Percentiles rank a stretch among this genome's conserved stretches.
Conservation (phyloP, 768 basidiomycete species). For the Tylopilus vinaceipallidus region DNA sequence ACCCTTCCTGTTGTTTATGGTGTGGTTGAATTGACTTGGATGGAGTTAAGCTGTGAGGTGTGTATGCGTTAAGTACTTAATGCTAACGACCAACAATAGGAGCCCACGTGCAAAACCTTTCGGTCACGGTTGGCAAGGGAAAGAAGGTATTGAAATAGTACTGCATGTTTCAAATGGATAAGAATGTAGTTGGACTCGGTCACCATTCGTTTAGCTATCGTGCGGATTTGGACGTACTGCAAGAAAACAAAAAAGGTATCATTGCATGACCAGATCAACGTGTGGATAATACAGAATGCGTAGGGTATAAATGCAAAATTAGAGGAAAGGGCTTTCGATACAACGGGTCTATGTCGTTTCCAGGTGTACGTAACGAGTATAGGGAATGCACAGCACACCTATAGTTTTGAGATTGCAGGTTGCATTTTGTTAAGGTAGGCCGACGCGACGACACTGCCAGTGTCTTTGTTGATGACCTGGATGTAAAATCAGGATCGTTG, state of each 20-base stretch:
- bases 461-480: slow-evolving; percentile 58
- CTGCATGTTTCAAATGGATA: too few species aligned
- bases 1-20: background rate
- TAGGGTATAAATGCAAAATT: slow-evolving; percentile 20
- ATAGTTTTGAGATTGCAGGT: slow-evolving; percentile 50
- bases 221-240: background rate
- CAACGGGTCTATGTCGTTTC: slow-evolving; percentile 21
- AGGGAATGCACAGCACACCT: slow-evolving; percentile 12
- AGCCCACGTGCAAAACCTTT: background rate
- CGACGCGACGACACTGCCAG: slow-evolving; percentile 60
- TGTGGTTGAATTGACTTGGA: background rate
- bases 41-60: background rate
- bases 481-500: background rate
- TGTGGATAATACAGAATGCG: slow-evolving; percentile 22
- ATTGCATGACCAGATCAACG: background rate
- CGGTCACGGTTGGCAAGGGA: background rate
- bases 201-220: background rate
- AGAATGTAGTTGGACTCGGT: too few species aligned
- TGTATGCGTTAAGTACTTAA: background rate
- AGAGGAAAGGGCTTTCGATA: slow-evolving; percentile 21
- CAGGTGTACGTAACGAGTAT: slow-evolving; percentile 5
- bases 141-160: too few species aligned
- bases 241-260: slow-evolving; percentile 10
- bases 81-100: background rate
- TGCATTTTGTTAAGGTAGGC: slow-evolving; percentile 76